Percentiles rank a stretch among this genome's conserved stretches.
These are phyloP conservation scores for Xylaria castorea DNA, from an alignment of 495 filamentous ascomycete genomes.

Conservation along the genomic window DNA sequence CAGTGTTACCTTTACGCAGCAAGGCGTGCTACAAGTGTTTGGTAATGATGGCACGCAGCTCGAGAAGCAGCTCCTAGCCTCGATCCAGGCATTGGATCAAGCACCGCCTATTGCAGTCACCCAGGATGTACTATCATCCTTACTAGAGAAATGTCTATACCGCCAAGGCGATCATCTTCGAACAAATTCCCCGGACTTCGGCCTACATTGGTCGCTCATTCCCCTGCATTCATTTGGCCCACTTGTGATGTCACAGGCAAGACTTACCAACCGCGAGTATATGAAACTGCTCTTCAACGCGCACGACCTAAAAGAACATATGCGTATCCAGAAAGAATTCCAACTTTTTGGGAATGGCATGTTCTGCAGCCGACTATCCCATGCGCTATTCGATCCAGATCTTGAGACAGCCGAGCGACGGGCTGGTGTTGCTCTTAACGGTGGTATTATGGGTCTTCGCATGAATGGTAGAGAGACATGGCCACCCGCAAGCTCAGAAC, in stretches of 20 bases:
- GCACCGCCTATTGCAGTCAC: constrained; percentile 33
- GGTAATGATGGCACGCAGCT: constrained; percentile 59
- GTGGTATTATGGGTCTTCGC: constrained; percentile 79
- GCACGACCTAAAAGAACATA: constrained; percentile 75
- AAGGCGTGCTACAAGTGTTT: constrained; percentile 50
- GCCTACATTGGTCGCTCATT: constrained; percentile 73
- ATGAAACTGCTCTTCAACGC: constrained; percentile 80
- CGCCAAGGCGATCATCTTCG: constrained; percentile 2
- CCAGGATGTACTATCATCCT: constrained; percentile 41
- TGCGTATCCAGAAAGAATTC: constrained; percentile 77
- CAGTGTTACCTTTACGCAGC: background rate
- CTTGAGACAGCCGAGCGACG: constrained; percentile 78
- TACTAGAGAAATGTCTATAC: constrained; percentile 41
- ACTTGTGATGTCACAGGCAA: constrained; percentile 73
- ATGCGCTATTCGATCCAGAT: constrained; percentile 88
- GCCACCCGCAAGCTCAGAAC: constrained; percentile 92
- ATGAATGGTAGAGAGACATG: constrained; percentile 78
- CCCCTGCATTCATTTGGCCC: constrained; percentile 79
- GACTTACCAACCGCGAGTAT: constrained; percentile 75
- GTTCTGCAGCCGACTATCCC: constrained; percentile 77
- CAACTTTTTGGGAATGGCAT: constrained; percentile 85
- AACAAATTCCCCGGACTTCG: constrained; percentile 50
- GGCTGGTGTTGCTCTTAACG: constrained; percentile 68
- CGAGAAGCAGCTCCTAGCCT: constrained; percentile 54
- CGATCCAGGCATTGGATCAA: constrained; percentile 53